Base-by-base conservation (phyloP, 1,284 basidiomycete genomes). In the Porogramme epimiltina region DNA sequence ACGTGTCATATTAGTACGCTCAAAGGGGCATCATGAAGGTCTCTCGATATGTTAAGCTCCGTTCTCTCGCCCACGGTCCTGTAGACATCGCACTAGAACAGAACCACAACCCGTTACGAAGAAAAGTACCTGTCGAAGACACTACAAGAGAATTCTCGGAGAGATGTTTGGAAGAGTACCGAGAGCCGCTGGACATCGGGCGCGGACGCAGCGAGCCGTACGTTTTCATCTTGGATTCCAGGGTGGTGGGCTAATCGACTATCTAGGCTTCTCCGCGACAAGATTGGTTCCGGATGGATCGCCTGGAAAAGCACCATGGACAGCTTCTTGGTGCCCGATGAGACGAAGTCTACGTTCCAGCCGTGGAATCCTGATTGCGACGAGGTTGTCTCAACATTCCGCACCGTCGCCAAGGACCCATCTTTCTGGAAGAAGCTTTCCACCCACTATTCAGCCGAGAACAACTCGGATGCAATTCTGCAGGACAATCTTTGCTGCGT, bases 1-100 rank as follows among this genome's bases (percentile, higher is more conserved):
- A 26, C 31, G n/a, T n/a, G n/a, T 41, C 1, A 5, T 28, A 22
- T 45, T 45, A 88, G 86, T 88, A 88, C 68, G 81, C 86, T 1
- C 85, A 87, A 66, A 73, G 84, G 53, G 83, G 81, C 2, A 67
- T 86, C 24, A 84, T 87, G 79, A 89, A 89, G 65, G 74, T 75
- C 40, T 67, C 80, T 10, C 76, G 84, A 28, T 81, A 80, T 64
- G 78, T 95, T 69, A 95, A 95, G 70, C 66, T 96, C n/a, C 82
- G 92, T 20, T 89, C 93, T 1, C 82, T 88, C 47, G 77, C 77
- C 55, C 66, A 70, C 4, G 74, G 71, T 16, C 78, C 85, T n/a
- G 72, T 76, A 18, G 85, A 91, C 55, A 66, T 87, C 19, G 77
- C 77, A 3, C 62, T 85, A 19, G 77, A 75, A 49, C 72, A 70